phyloP scores from a whole-genome alignment of 805 yeast genomes.

The Candida maris region DNA sequence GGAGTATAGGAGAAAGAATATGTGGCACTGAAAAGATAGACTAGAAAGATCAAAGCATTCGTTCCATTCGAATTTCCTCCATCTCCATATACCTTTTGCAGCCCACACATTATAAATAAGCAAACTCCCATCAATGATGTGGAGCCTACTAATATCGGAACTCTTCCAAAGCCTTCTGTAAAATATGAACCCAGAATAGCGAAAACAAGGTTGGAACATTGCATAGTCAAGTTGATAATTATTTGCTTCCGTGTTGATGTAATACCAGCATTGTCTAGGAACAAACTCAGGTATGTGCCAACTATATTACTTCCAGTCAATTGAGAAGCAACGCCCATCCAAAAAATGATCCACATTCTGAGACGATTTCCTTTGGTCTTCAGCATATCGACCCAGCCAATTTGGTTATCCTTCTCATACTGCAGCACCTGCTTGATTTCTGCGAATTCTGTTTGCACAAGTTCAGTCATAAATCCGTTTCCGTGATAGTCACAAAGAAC shows the following conservation, averaged over 20 bases:
- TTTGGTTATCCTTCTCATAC: slow-evolving; percentile 19
- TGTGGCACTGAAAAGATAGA: slow-evolving; percentile 22
- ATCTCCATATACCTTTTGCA: slow-evolving; percentile 20
- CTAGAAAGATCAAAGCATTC: slow-evolving; percentile 24
- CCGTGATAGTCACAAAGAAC: slow-evolving; percentile 24
- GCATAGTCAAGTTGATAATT: slow-evolving; percentile 27
- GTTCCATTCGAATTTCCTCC: slow-evolving; percentile 20
- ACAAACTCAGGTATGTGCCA: slow-evolving; percentile 33
- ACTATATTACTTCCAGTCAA: slow-evolving; percentile 26
- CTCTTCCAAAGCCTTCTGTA: slow-evolving; percentile 26
- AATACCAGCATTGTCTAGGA: slow-evolving; percentile 27
- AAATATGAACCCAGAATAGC: slow-evolving; percentile 25
- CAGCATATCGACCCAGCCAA: slow-evolving; percentile 24
- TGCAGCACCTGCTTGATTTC: slow-evolving; percentile 23
- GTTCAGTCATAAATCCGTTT: slow-evolving; percentile 16
- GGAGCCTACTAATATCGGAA: slow-evolving; percentile 19
- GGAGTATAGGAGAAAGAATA: slow-evolving; percentile 28
- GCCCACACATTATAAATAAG: slow-evolving; percentile 26
- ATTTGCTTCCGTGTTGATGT: slow-evolving; percentile 22
- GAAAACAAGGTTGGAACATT: slow-evolving; percentile 19
- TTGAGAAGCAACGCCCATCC: slow-evolving; percentile 28
- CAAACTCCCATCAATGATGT: slow-evolving; percentile 25
- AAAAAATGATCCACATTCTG: slow-evolving; percentile 26
- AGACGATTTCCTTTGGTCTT: slow-evolving; percentile 21
- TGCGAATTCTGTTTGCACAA: slow-evolving; percentile 20